Conservation (phyloP, 1,284 basidiomycete genomes). For the Hortiboletus rubellus region DNA sequence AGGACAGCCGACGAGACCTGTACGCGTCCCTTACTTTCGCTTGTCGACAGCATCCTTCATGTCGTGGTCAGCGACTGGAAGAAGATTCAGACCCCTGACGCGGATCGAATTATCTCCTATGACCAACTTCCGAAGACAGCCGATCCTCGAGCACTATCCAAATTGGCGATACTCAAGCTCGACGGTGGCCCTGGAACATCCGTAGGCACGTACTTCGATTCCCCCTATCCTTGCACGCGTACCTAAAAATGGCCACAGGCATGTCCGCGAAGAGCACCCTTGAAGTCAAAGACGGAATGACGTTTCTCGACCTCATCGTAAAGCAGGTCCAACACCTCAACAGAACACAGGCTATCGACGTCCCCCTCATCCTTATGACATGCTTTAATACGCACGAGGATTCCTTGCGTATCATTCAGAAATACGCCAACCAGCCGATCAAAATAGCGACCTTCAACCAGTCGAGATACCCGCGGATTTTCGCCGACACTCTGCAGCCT, state of each 20-base stretch:
- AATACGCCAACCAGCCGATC: constrained; percentile 94
- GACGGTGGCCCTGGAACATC: constrained; percentile 98
- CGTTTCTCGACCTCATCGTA: constrained; percentile 94
- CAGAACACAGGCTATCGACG: constrained; percentile 67
- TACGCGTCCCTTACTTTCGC: constrained; percentile 44
- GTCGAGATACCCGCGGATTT: constrained; percentile 94
- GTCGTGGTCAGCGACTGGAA: constrained; percentile 80
- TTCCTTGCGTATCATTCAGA: constrained; percentile 95
- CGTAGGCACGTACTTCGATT: constrained; percentile 61
- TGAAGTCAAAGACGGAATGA: constrained; percentile 95
- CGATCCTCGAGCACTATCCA: constrained; percentile 76
- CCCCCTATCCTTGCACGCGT: constrained; percentile 3
- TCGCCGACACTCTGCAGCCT: constrained; percentile 89
- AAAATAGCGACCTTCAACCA: constrained; percentile 95
- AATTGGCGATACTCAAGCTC: constrained; percentile 96
- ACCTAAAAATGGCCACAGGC: constrained; percentile 40
- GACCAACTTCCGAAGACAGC: constrained; percentile 61
- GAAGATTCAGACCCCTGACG: constrained; percentile 87
- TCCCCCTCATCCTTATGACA: constrained; percentile 97
- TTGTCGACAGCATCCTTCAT: constrained; percentile 17
- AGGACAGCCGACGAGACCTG: constrained; percentile 90
- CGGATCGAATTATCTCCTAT: constrained; percentile 90
- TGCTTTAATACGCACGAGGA: constrained; percentile 98
- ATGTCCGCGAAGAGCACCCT: constrained; percentile 90
- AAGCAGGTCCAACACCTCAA: constrained; percentile 90